Conservation (phyloP, 2,329 filamentous ascomycete species). For the Claviceps sp. region DNA sequence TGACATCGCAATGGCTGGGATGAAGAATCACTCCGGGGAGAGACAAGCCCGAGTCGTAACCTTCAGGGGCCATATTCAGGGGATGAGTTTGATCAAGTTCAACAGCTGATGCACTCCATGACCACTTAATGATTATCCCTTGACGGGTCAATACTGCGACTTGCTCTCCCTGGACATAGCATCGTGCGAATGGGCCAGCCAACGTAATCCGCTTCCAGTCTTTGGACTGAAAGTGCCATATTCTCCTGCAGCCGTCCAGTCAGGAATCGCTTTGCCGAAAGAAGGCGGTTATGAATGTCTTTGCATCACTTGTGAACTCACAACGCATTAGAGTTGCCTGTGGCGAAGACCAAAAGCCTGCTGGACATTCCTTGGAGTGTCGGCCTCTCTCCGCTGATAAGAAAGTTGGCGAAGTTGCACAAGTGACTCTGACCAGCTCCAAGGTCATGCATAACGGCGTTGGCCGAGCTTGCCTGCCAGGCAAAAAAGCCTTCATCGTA, state of each 20-base stretch:
- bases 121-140: slow-evolving; percentile 11
- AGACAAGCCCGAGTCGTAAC: neutral
- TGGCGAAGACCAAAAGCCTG: neutral
- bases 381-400: slow-evolving; percentile 9
- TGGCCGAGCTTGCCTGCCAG: slow-evolving; percentile 13
- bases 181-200: slow-evolving; percentile 8
- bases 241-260: slow-evolving; percentile 5
- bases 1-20: neutral
- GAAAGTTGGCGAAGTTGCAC: slow-evolving; percentile 8
- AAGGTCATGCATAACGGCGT: slow-evolving; percentile 15
- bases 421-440: slow-evolving; percentile 8
- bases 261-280: neutral
- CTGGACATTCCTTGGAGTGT: slow-evolving; percentile 11
- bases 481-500: slow-evolving; percentile 15
- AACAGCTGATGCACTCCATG: slow-evolving; percentile 9
- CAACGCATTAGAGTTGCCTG: slow-evolving; percentile 3
- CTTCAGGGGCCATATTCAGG: neutral
- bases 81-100: slow-evolving; percentile 8
- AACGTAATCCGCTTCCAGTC: slow-evolving; percentile 11
- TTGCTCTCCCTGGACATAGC: slow-evolving; percentile 10
- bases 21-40: slow-evolving; percentile 4
- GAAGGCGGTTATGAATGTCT: neutral
- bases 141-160: slow-evolving; percentile 11
- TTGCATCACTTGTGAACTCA: slow-evolving; percentile 1
- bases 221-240: slow-evolving; percentile 10